Evolutionary conservation across 208 protist species (phyloP), one percentile per base, ranked within the genome.

Genomic region (Wallacemonas collosoma): DNA sequence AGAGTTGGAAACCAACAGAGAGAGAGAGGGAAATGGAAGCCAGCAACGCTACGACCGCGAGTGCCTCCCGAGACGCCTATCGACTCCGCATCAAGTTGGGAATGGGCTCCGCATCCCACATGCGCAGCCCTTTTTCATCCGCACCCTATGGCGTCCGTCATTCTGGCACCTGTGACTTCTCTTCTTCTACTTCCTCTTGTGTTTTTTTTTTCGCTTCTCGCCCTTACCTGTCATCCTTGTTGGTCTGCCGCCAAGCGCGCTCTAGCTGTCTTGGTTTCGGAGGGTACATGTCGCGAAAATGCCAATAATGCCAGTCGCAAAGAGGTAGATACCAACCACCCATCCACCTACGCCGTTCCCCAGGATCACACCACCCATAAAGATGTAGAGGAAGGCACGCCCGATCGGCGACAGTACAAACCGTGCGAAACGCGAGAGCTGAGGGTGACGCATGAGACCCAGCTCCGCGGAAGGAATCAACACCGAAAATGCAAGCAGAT

Each of bases 341-440:
- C 82, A 92, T 1, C 85, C 85, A 5, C 78, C 86, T 2, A 87
- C 43, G 12, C 79, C 74, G 14, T 72, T 58, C 7, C 82, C 87
- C 4, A 92, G 74, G 1, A 95, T 70, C 9, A 91, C 64, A 36
- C 86, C 82, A 9, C 89, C 89, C 78, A 93, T 93, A 43, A 95
- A 91, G 58, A 95, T 75, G 75, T 87, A 91, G 26, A 90, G 39
- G 72, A 95, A 87, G 35, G 76, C 87, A 5, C 85, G 84, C 0
- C 89, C 89, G 14, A 91, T 68, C 12, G 79, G 73, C 0, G 81
- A 83, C 2, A 80, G 51, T 7, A 95, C 9, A 58, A 95, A 93
- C 4, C 77, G 82, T 2, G 83, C 68, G 38, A 88, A 86, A 26
- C 55, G 51, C 26, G 48, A n/a, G 9, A 95, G 63, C 53, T 88